phyloP scores from a whole-genome alignment of 345 rosid genomes.

The Gossypium herbaceum region DNA sequence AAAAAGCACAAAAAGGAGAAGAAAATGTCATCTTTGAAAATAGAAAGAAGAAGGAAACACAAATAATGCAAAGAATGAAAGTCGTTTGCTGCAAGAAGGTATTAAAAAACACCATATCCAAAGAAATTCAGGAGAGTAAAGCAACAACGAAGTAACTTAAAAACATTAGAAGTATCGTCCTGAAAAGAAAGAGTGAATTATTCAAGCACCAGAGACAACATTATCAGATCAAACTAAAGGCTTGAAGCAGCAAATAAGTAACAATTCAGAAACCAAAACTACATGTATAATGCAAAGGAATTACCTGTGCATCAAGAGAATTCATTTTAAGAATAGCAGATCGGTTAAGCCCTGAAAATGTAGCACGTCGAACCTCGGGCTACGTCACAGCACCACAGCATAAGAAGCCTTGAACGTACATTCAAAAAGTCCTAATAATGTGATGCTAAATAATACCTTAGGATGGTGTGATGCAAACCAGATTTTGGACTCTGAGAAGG shows the following conservation, averaged over 20 bases:
- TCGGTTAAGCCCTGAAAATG: slow-evolving; percentile 53
- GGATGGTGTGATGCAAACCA: slow-evolving; percentile 92
- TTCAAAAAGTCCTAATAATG: neutral
- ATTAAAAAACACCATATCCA: neutral
- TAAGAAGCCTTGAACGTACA: slow-evolving; percentile 14
- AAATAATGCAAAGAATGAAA: neutral
- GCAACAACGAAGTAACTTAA: neutral
- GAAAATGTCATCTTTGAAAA: neutral
- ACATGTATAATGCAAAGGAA: slow-evolving; percentile 1
- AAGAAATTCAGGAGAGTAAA: neutral
- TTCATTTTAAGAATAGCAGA: slow-evolving; percentile 43
- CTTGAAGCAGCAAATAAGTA: neutral
- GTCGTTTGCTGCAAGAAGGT: neutral
- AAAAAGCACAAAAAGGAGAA: neutral
- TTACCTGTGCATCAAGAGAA: slow-evolving; percentile 57
- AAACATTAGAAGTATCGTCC: neutral
- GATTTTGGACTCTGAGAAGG: slow-evolving; percentile 60
- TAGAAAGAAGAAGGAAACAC: neutral
- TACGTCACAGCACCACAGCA: slow-evolving; percentile 27
- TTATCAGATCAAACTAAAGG: neutral
- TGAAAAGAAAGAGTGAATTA: neutral
- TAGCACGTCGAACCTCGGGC: slow-evolving; percentile 75
- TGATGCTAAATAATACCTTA: slow-evolving; percentile 42
- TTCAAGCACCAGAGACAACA: neutral
- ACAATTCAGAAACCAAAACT: neutral